Base-by-base conservation (phyloP, 2,329 filamentous ascomycete genomes). In the Colletotrichum scovillei region DNA sequence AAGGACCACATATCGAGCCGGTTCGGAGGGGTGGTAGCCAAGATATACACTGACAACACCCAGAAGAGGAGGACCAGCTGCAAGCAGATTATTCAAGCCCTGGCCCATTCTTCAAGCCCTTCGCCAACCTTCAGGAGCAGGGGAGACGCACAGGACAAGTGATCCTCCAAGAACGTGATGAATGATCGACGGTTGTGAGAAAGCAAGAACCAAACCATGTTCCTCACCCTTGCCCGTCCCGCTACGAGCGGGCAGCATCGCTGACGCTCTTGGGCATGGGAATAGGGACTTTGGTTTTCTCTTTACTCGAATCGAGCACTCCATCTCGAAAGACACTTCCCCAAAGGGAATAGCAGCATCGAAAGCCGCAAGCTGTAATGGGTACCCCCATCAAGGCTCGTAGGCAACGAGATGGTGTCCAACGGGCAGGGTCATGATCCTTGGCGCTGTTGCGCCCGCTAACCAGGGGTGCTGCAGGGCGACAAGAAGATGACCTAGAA, bases 51-150 rank as follows among this genome's bases (percentile, higher is more conserved):
- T 26, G 16, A 53, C 52, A 55, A 19, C 52, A 49, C 42, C 19
- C 19, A 12, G 11, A 55, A 55, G 24, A 26, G n/a, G 4, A 55
- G 9, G 22, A 12, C n/a, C 24, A 26, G 24, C 52, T 26, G 52
- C 22, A 55, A n/a, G 52, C n/a, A 24, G 22, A 55, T 24, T 16
- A 19, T n/a, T 19, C 3, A n/a, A n/a, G 7, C 19, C 26, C 55
- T 7, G 14, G 6, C 2, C 16, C 14, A 32, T 30, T 5, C 11
- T 57, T 5, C 8, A 32, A 1, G 6, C 3, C 11, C 11, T 57
- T 5, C 16, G 32, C 28, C 28, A 32, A 32, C 5, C 24, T 11
- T 32, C 52, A 6, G 81, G 35, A 63, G 76, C 70, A 1, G 65
- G 26, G 12, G 7, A 49, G 42, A 49, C 42, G 16, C 42, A 49